Percentiles rank a stretch among this genome's conserved stretches.
These are phyloP conservation scores for Trichocomaceae sp. DNA, from an alignment of 2,329 filamentous ascomycete genomes.

Conservation along the genomic window DNA sequence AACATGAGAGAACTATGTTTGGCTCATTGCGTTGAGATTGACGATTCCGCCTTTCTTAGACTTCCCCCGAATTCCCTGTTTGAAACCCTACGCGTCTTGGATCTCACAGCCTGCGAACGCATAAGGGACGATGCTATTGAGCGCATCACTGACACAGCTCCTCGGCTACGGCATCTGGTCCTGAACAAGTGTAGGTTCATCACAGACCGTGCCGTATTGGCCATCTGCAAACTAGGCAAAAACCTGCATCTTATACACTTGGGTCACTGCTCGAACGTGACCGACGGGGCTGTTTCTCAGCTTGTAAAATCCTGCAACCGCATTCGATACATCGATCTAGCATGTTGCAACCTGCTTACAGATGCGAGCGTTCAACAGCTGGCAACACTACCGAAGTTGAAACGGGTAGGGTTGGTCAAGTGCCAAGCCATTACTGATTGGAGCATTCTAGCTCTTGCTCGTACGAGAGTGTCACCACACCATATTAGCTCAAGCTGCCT, in stretches of 20 bases:
- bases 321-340: slow-evolving; percentile 94
- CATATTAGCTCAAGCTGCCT: slow-evolving; percentile 60
- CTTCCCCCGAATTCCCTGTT: slow-evolving; percentile 64
- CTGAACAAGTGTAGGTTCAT: slow-evolving; percentile 91
- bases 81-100: slow-evolving; percentile 85
- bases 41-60: slow-evolving; percentile 78
- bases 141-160: slow-evolving; percentile 78
- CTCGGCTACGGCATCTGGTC: slow-evolving; percentile 83
- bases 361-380: slow-evolving; percentile 79
- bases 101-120: slow-evolving; percentile 79
- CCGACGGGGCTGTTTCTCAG: slow-evolving; percentile 77
- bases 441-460: slow-evolving; percentile 78
- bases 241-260: slow-evolving; percentile 96
- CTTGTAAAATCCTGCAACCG: slow-evolving; percentile 82
- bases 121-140: slow-evolving; percentile 82
- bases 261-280: slow-evolving; percentile 87
- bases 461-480: slow-evolving; percentile 51
- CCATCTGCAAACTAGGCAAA: slow-evolving; percentile 85
- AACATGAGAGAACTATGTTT: slow-evolving; percentile 87
- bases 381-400: slow-evolving; percentile 81
- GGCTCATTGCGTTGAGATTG: slow-evolving; percentile 75
- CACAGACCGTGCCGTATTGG: slow-evolving; percentile 78
- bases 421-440: slow-evolving; percentile 83
- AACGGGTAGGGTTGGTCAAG: slow-evolving; percentile 91
- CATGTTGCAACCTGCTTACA: slow-evolving; percentile 86